These are phyloP conservation scores for Paecilomyces formosus DNA, from an alignment of 2,329 filamentous ascomycete genomes.

Conservation along the genomic window DNA sequence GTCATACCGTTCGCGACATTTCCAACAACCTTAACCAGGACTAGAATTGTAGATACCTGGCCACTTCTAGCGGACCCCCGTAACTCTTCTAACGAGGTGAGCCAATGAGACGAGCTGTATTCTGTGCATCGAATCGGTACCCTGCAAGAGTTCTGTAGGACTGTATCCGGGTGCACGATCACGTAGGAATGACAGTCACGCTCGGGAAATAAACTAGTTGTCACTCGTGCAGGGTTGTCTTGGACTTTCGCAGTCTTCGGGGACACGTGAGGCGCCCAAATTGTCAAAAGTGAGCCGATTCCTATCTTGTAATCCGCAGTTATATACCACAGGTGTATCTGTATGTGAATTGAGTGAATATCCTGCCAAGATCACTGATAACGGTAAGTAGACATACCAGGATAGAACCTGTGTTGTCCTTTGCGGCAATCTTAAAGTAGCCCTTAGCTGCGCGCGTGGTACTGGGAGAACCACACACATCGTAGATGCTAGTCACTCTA, in stretches of 20 bases:
- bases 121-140: constrained; percentile 32
- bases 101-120: constrained; percentile 23
- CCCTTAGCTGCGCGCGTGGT: constrained; percentile 12
- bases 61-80: constrained; percentile 38
- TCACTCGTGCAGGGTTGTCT: constrained; percentile 29
- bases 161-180: constrained; percentile 38
- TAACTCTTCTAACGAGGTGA: constrained; percentile 43
- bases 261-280: constrained; percentile 46
- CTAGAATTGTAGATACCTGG: constrained; percentile 36
- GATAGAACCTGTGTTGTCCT: constrained; percentile 16
- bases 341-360: background rate
- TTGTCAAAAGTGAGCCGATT: constrained; percentile 33
- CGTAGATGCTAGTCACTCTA: constrained; percentile 18
- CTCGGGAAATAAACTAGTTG: constrained; percentile 47
- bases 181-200: constrained; percentile 42
- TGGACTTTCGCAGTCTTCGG: constrained; percentile 1
- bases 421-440: constrained; percentile 17
- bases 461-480: constrained; percentile 5
- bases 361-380: background rate
- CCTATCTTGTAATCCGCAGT: constrained; percentile 14
- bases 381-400: constrained; percentile 8
- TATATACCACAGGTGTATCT: constrained; percentile 21
- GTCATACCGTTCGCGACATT: constrained; percentile 36
- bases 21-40: constrained; percentile 46
- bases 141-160: constrained; percentile 30